Conservation (phyloP, 164 flowering plant genomes). For the Malania oleifera region DNA sequence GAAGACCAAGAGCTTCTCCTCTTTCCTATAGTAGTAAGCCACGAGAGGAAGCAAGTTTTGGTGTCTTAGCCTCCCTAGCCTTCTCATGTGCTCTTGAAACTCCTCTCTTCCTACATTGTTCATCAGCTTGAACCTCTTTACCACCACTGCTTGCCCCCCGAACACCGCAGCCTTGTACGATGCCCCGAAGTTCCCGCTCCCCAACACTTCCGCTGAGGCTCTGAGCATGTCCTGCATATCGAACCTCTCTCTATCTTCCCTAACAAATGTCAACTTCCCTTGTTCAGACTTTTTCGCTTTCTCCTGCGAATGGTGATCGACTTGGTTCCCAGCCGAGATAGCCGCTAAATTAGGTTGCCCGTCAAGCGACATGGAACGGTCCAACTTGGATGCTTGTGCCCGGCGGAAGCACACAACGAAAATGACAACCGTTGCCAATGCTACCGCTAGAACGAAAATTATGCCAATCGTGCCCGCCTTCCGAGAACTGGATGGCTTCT, state of each 20-base stretch:
- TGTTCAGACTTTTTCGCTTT: conserved; percentile 17
- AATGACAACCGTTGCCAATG: neutral
- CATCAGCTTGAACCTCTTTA: conserved; percentile 55
- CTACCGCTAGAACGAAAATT: neutral
- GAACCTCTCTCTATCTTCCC: conserved; percentile 37
- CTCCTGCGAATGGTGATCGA: neutral
- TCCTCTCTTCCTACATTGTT: conserved; percentile 38
- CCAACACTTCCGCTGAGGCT: conserved; percentile 57
- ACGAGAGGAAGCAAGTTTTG: conserved; percentile 47
- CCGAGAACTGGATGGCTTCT: no score
- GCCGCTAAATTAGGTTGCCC: no score
- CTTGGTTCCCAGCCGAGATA: conserved; percentile 3
- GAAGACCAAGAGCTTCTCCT: conserved; percentile 56
- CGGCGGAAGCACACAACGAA: neutral
- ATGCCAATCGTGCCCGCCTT: no score
- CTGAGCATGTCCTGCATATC: conserved; percentile 46
- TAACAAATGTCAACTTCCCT: conserved; percentile 33
- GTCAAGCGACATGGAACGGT: no score
- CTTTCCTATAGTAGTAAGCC: conserved; percentile 49
- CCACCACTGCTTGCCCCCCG: conserved; percentile 38
- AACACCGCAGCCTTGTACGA: conserved; percentile 49
- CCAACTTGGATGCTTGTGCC: neutral
- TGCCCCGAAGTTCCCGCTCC: conserved; percentile 61
- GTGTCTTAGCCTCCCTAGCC: conserved; percentile 41
- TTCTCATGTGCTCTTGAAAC: conserved; percentile 47